Percentiles rank a stretch among this genome's conserved stretches.
Evolutionary conservation across 2,329 filamentous ascomycete species (phyloP).

Genomic region (Cercospora sp.): DNA sequence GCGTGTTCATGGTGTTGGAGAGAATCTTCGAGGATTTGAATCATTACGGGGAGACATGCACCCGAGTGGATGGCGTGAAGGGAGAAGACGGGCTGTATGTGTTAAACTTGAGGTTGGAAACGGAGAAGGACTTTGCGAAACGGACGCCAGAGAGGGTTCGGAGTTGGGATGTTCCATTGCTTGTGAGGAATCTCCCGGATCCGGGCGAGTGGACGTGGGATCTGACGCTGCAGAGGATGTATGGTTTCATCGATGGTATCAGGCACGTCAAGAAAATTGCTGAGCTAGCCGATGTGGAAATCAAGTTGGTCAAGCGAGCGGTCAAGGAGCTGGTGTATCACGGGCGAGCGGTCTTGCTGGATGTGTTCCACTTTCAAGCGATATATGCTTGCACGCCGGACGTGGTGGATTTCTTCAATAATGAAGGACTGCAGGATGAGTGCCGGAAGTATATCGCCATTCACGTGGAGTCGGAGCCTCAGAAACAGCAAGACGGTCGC

Average conservation of each 20-base stretch:
- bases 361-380: slow-evolving; percentile 91
- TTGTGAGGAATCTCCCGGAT: slow-evolving; percentile 53
- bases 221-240: slow-evolving; percentile 74
- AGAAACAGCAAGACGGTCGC: slow-evolving; percentile 5
- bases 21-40: slow-evolving; percentile 90
- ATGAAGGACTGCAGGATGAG: slow-evolving; percentile 78
- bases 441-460: slow-evolving; percentile 79
- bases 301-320: slow-evolving; percentile 81
- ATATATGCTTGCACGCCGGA: slow-evolving; percentile 83
- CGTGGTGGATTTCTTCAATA: slow-evolving; percentile 75
- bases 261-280: slow-evolving; percentile 87
- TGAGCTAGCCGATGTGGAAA: slow-evolving; percentile 78
- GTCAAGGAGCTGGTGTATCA: slow-evolving; percentile 91
- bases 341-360: slow-evolving; percentile 82
- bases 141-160: slow-evolving; percentile 73
- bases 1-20: slow-evolving; percentile 72
- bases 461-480: slow-evolving; percentile 10
- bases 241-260: slow-evolving; percentile 85
- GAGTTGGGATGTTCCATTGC: slow-evolving; percentile 87
- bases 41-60: slow-evolving; percentile 84
- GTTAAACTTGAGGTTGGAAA: slow-evolving; percentile 35
- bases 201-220: slow-evolving; percentile 69
- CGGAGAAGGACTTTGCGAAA: slow-evolving; percentile 69
- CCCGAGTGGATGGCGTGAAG: slow-evolving; percentile 28
- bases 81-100: slow-evolving; percentile 25